Percentiles rank a stretch among this genome's conserved stretches.
Conservation (phyloP, 139 green algal species). For the Closterium sp. region DNA sequence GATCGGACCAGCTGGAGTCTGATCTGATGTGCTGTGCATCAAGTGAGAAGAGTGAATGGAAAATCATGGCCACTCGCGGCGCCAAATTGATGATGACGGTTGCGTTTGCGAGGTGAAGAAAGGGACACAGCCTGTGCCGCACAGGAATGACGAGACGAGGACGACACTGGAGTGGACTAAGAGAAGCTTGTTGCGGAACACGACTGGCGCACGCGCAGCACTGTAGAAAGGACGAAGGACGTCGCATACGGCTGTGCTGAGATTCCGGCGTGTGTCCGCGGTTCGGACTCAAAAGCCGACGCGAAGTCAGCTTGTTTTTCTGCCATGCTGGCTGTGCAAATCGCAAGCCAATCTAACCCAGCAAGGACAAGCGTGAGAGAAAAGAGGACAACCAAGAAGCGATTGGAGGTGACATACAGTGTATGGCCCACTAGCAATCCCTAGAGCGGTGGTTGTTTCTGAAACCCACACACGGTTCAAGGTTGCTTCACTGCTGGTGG, state of each 20-base stretch:
- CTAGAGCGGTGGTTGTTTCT: too few relatives aligned
- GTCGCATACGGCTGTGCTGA: not conserved
- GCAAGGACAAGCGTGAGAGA: not conserved
- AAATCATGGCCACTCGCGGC: not conserved
- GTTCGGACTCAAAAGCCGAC: not conserved
- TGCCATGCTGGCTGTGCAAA: not conserved
- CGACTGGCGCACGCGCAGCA: not conserved
- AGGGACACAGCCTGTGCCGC: too few relatives aligned
- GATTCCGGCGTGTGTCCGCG: not conserved
- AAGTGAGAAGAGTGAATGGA: too few relatives aligned
- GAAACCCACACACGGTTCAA: too few relatives aligned
- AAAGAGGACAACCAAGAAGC: not conserved
- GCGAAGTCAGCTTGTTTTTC: not conserved
- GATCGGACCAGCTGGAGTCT: too few relatives aligned
- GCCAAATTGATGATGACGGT: not conserved
- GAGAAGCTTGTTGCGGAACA: not conserved
- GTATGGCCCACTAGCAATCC: too few relatives aligned
- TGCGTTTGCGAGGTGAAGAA: not conserved
- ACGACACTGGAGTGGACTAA: too few relatives aligned
- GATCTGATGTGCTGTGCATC: too few relatives aligned
- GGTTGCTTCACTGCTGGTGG: too few relatives aligned
- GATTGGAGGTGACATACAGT: too few relatives aligned
- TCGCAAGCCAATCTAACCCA: not conserved
- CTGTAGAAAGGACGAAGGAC: not conserved
- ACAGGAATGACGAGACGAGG: not conserved